Evolutionary conservation across 1,139 yeast genomes (phyloP), one percentile per base, ranked within the genome.

Genomic region (Insectozyma bohioensis): DNA sequence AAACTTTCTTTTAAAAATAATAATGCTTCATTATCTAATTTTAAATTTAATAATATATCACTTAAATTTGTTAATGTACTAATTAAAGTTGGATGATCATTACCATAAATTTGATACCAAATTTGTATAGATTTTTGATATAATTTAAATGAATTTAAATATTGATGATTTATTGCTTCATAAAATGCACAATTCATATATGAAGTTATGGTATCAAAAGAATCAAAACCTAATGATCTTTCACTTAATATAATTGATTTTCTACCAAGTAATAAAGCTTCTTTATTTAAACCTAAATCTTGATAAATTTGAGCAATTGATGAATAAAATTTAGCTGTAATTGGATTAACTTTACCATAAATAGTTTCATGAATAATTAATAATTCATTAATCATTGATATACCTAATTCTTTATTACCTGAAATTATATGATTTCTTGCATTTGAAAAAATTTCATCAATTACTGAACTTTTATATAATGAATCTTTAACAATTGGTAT

Each of bases 211-310:
- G 92, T 75, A 46, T 87, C 94, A 49, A 75, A 76, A 6, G 94
- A 76, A 54, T 90, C 97, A 44, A 80, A 59, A 40, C 98, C 98
- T 33, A 70, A 59, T 13, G 82, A 73, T 60, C 97, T 78, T 65
- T 92, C 97, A 37, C 80, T 71, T 39, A 88, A 75, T 26, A 78
- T 67, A 41, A 80, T 73, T 2, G 96, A 80, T 54, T 78, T 82
- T 48, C 95, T 80, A 15, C 84, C 76, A 45, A 78, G 64, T n/a
- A 70, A 72, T 35, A 80, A 72, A 4, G 97, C 92, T 46, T 76
- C 80, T 19, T 63, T 60, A 28, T 62, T 58, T 47, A 72, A 62
- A 8, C 80, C 80, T 30, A 80, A 55, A 40, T 82, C 87, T 41
- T 78, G 75, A 60, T 80, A 84, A 15, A 79, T 60, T 45, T 81